Conservation (phyloP, 306 rosid genomes). For the Quillaja saponaria region DNA sequence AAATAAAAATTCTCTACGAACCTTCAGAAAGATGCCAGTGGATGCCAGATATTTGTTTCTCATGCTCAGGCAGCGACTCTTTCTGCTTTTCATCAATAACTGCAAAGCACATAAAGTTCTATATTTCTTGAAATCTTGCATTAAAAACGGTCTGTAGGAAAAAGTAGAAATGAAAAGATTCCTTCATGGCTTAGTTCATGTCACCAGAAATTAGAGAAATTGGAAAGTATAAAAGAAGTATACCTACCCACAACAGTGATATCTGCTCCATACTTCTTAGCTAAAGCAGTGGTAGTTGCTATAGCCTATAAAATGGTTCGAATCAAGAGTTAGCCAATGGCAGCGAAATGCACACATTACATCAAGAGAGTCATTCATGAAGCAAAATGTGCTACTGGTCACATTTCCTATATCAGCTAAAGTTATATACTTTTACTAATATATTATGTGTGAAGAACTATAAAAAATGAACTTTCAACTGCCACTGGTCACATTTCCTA, state of each 20-base stretch:
- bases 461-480: not conserved
- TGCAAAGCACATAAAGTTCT: conserved; percentile 44
- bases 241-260: conserved; percentile 84
- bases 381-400: not conserved
- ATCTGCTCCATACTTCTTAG: conserved; percentile 88
- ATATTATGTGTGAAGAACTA: not conserved
- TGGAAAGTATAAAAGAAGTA: conserved; percentile 3
- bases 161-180: conserved; percentile 1
- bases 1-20: conserved; percentile 30
- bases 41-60: conserved; percentile 76
- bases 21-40: conserved; percentile 96
- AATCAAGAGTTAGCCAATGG: conserved; percentile 22
- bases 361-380: not conserved
- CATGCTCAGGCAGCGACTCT: conserved; percentile 83
- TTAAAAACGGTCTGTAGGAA: conserved; percentile 16
- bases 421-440: not conserved
- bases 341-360: conserved; percentile 11
- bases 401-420: not conserved
- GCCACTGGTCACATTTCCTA: too few relatives aligned
- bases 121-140: conserved; percentile 22
- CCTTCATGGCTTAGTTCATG: conserved; percentile 20
- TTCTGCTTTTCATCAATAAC: conserved; percentile 83
- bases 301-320: conserved; percentile 52
- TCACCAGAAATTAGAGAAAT: conserved; percentile 16
- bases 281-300: conserved; percentile 75